phyloP scores from a whole-genome alignment of 176 grass and related monocot species.

The Phoenix dactylifera region DNA sequence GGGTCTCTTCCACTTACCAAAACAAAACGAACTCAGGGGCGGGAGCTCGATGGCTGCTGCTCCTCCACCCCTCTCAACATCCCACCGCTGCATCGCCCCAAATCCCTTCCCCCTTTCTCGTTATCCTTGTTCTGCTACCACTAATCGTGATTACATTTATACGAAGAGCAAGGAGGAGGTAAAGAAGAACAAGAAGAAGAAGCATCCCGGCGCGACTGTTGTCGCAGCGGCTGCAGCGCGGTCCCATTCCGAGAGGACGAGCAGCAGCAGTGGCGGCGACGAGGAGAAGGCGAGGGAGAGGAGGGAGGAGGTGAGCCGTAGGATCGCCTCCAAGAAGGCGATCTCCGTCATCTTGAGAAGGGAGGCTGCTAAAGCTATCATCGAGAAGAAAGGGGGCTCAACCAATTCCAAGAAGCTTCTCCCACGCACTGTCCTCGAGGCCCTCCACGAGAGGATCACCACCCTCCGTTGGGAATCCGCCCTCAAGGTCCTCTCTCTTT shows the following conservation, averaged over 20 bases:
- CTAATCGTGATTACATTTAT: too few relatives aligned
- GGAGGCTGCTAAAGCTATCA: constrained; percentile 78
- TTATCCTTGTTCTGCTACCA: not conserved
- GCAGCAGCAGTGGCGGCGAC: constrained; percentile 5
- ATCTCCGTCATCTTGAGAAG: constrained; percentile 81
- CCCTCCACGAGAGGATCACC: constrained; percentile 69
- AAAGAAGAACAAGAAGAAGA: too few relatives aligned
- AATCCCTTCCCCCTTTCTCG: not conserved
- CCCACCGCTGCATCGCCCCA: not conserved
- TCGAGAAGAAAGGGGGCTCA: constrained; percentile 70
- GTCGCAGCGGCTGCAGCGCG: not conserved
- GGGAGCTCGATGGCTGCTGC: too few relatives aligned
- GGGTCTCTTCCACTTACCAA: too few relatives aligned
- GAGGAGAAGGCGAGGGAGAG: constrained; percentile 31
- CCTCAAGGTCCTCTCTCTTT: constrained; percentile 42
- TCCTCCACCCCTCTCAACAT: too few relatives aligned
- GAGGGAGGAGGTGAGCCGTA: constrained; percentile 74
- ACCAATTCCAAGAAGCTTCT: constrained; percentile 68
- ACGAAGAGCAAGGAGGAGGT: too few relatives aligned
- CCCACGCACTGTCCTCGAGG: constrained; percentile 80
- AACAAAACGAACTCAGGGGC: too few relatives aligned
- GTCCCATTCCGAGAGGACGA: too few relatives aligned
- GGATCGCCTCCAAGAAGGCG: constrained; percentile 78
- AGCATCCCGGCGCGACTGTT: not conserved
- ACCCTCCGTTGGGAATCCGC: constrained; percentile 82